Evolutionary conservation across 345 rosid species (phyloP), one percentile per base, ranked within the genome.

Genomic region (Populus euphratica): DNA sequence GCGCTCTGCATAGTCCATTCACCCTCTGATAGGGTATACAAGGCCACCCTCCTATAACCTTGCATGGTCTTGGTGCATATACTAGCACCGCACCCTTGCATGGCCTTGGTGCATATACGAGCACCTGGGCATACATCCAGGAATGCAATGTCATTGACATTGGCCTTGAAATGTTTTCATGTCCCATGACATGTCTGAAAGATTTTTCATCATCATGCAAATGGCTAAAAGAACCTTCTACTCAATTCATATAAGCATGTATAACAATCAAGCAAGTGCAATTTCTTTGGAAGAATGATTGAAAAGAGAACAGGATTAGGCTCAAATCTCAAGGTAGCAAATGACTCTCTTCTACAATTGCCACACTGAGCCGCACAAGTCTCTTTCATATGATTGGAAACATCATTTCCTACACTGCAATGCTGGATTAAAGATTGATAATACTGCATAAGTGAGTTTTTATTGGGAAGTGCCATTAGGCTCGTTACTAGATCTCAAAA

Each of bases 171-270:
- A 63, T 56, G 3, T 27, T 38, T 73, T 21, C 38, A 73, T 35
- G 47, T 66, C 33, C 38, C 75, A 56, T 73, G 66, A 63, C 59
- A 41, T 21, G 2, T 35, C 44, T 14, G 39, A 27, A 54, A 59
- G 64, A n/a, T 59, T 43, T 56, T 73, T 73, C 66, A 73, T 20
- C 49, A 49, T 73, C 73, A 27, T 25, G 5, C 56, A 27, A 70
- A 49, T 47, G 38, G 61, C 38, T 49, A 70, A 3, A 43, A 16
- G 38, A 39, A 23, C 64, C 49, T 13, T 36, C 29, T 36, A 39
- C 38, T 68, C 23, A 33, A 14, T n/a, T 68, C 44, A 18, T 6
- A 38, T 12, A 68, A 20, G 50, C 71, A 68, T 35, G 41, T 17
- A 18, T 68, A 39, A 21, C 49, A 38, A 68, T 9, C 43, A 68